Conservation (phyloP, 148 eudicot genomes). For the Amaranthus cruentus region DNA sequence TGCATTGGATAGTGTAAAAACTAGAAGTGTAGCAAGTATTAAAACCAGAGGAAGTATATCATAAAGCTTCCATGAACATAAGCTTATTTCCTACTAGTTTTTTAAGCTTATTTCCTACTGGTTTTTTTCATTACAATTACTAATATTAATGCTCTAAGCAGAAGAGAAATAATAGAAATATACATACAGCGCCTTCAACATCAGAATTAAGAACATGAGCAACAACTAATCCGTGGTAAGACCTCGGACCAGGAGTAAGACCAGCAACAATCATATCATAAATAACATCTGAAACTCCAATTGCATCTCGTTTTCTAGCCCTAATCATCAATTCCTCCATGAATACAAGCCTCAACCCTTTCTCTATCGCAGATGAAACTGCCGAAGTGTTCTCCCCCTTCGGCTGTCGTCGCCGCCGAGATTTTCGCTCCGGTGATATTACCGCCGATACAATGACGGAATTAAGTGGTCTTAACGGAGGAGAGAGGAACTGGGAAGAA, state of each 20-base stretch:
- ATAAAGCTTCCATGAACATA: too few relatives aligned
- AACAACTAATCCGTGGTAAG: slow-evolving; percentile 76
- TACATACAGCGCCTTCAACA: slow-evolving; percentile 53
- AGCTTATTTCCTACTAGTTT: too few relatives aligned
- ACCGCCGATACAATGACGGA: slow-evolving; percentile 27
- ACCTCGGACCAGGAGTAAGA: slow-evolving; percentile 68
- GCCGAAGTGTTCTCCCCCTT: slow-evolving; percentile 21
- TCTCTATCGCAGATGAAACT: slow-evolving; percentile 49
- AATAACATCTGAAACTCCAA: slow-evolving; percentile 68
- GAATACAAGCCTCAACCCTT: slow-evolving; percentile 55
- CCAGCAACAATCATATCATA: slow-evolving; percentile 94
- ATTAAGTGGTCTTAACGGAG: slow-evolving; percentile 3
- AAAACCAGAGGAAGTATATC: too few relatives aligned
- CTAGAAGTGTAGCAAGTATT: too few relatives aligned
- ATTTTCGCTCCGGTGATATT: slow-evolving; percentile 28
- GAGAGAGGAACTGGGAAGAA: slow-evolving; percentile 16
- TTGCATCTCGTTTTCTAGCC: slow-evolving; percentile 45
- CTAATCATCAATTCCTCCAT: slow-evolving; percentile 82
- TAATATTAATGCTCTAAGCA: too few relatives aligned
- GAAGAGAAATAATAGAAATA: slow-evolving; percentile 12
- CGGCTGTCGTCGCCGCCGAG: slow-evolving; percentile 31
- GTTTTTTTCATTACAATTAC: too few relatives aligned
- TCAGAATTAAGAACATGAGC: slow-evolving; percentile 59
- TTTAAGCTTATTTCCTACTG: too few relatives aligned
- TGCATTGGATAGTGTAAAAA: too few relatives aligned